phyloP scores from a whole-genome alignment of 805 yeast genomes.

The Cyberlindnera bimundalis region DNA sequence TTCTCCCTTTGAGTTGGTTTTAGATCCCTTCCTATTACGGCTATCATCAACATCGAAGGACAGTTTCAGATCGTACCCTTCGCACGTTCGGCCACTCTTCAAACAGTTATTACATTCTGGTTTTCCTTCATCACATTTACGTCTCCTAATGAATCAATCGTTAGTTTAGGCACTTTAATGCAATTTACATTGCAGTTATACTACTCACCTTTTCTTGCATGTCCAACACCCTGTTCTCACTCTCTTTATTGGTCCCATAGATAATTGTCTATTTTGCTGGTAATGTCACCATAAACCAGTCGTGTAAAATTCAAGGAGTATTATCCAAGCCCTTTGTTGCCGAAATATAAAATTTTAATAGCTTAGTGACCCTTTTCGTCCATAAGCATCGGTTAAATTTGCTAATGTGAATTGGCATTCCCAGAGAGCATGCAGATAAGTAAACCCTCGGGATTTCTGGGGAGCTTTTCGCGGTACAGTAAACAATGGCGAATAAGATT shows the following conservation, averaged over 20 bases:
- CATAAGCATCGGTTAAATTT: too few relatives aligned
- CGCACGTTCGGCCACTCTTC: conserved; percentile 42
- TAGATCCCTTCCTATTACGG: conserved; percentile 28
- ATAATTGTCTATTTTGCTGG: too few relatives aligned
- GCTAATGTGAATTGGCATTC: too few relatives aligned
- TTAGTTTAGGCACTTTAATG: conserved; percentile 1
- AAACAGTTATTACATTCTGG: conserved; percentile 49
- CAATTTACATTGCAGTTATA: not conserved
- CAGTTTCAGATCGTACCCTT: conserved; percentile 46
- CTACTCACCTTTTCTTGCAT: conserved; percentile 45
- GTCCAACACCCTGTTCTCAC: conserved; percentile 60
- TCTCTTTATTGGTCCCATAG: conserved; percentile 10
- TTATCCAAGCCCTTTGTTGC: too few relatives aligned
- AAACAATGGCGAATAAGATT: too few relatives aligned
- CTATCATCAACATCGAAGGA: conserved; percentile 50
- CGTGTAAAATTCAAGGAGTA: too few relatives aligned
- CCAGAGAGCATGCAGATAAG: too few relatives aligned
- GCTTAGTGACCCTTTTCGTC: too few relatives aligned
- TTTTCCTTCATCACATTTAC: conserved; percentile 55
- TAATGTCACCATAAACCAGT: too few relatives aligned
- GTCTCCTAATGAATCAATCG: conserved; percentile 32
- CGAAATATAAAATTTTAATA: too few relatives aligned
- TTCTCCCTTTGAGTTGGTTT: conserved; percentile 33
- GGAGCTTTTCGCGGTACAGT: too few relatives aligned
- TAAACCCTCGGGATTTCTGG: too few relatives aligned